Evolutionary conservation across 2,329 filamentous ascomycete species (phyloP), one percentile per base, ranked within the genome.

Genomic region (Xylariaceae sp.): DNA sequence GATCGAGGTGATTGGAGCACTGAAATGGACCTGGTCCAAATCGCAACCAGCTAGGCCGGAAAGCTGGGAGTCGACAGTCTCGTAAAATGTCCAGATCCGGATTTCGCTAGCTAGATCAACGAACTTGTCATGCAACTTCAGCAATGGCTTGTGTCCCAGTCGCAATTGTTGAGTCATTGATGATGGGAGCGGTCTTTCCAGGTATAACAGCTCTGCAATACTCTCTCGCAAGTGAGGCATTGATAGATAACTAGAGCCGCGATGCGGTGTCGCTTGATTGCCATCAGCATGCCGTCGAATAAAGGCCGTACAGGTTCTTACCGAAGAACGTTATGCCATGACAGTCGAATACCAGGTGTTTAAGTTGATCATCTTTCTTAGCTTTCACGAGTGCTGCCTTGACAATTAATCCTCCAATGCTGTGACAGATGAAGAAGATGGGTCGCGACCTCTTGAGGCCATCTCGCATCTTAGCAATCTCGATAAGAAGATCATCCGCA

Each of bases 291-390:
- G 46, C 22, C 19, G 11, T 12, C 13, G 18, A 19, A 6, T 2
- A 18, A 48, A 6, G 2, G 13, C 5, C 5, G 10, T 2, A 11
- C 13, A 7, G 14, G 16, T 16, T 55, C 73, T 69, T 56, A 82
- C 81, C 75, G 62, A 83, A 80, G 57, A 86, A 86, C 0, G 79
- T 80, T 43, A 83, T 76, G 0, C 82, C 82, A 54, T 85, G 81
- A 50, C 81, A 85, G 57, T 81, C 78, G 41, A 75, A 75, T 42
- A 80, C 67, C 12, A 85, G 73, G 3, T 70, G 66, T 43, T 70
- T 71, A 55, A 75, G 73, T 3, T 64, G 62, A 0, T 67, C 53
- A 22, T 66, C 65, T 16, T 69, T 62, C 36, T 66, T 72, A 2
- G 79, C 78, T 57, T 73, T 77, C 7, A 78, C 71, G 40, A 86